Conservation (phyloP, 345 rosid species). For the Combretum micranthum region DNA sequence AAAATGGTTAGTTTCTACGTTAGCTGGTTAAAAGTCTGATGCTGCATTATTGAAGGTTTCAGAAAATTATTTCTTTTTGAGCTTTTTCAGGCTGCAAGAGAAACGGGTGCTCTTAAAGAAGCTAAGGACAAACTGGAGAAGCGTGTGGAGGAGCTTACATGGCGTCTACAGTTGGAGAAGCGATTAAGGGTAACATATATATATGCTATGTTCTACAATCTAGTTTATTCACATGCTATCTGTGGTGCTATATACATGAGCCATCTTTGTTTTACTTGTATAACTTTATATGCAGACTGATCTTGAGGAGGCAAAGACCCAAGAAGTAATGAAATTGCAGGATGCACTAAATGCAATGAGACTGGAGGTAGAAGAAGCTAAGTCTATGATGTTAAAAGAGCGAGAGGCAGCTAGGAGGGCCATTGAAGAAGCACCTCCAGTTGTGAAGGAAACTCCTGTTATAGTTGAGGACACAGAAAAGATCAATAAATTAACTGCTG, state of each 20-base stretch:
- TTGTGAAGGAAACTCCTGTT: conserved; percentile 72
- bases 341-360: conserved; percentile 56
- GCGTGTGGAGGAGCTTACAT: conserved; percentile 97
- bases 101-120: conserved; percentile 90
- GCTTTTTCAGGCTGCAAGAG: conserved; percentile 72
- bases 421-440: conserved; percentile 70
- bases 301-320: conserved; percentile 83
- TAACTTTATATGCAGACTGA: conserved; percentile 49
- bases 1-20: conserved; percentile 54
- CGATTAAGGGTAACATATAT: conserved; percentile 66
- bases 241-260: conserved; percentile 7
- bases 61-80: background rate
- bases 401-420: conserved; percentile 79
- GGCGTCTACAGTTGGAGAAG: conserved; percentile 93
- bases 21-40: too few species aligned
- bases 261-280: conserved; percentile 3
- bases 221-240: background rate
- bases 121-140: conserved; percentile 93
- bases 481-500: conserved; percentile 50
- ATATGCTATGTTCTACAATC: background rate
- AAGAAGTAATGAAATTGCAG: conserved; percentile 69
- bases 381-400: conserved; percentile 56
- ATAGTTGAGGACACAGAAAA: conserved; percentile 72
- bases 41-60: too few species aligned
- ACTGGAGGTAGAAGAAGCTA: conserved; percentile 54